Percentiles rank a stretch among this genome's conserved stretches.
Conservation (phyloP, 768 basidiomycete genomes). For the Pleurotus tuoliensis region DNA sequence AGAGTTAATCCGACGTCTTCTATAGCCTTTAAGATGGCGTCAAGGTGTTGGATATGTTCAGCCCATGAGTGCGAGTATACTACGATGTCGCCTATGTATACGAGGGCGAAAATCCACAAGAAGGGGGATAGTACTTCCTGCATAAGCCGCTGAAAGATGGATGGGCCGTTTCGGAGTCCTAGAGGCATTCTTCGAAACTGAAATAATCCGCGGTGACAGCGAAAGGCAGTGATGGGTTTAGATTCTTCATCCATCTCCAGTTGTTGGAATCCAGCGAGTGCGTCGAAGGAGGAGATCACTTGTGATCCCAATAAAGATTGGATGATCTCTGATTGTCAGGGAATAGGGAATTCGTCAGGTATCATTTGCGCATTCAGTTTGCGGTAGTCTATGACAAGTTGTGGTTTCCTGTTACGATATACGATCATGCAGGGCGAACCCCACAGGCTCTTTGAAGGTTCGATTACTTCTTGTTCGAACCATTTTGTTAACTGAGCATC, state of each 20-base stretch:
- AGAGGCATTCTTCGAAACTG: not conserved
- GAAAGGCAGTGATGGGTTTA: slow-evolving; percentile 32
- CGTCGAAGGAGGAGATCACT: slow-evolving; percentile 30
- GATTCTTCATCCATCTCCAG: slow-evolving; percentile 23
- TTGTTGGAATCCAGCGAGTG: slow-evolving; percentile 37
- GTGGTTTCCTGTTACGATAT: slow-evolving; percentile 32
- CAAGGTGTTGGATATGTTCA: not conserved
- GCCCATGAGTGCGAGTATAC: not conserved
- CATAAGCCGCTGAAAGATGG: not conserved
- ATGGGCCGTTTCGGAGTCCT: not conserved
- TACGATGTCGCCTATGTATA: not conserved
- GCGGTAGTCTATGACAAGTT: slow-evolving; percentile 27
- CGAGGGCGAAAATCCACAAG: not conserved
- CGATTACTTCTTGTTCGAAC: slow-evolving; percentile 32
- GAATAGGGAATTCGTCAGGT: slow-evolving; percentile 21
- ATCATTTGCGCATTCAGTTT: not conserved
- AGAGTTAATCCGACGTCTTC: not conserved
- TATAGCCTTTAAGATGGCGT: not conserved
- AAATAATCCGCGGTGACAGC: slow-evolving; percentile 22
- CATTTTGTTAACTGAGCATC: slow-evolving; percentile 26
- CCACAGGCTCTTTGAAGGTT: slow-evolving; percentile 37
- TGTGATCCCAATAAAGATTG: slow-evolving; percentile 27
- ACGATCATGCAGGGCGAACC: slow-evolving; percentile 27
- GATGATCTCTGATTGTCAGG: slow-evolving; percentile 19
- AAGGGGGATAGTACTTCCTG: not conserved